A percentile compares a stretch with the other conserved stretches of the same genome.
phyloP scores from a whole-genome alignment of 2,329 filamentous ascomycete genomes.

The Thelonectria discophora region DNA sequence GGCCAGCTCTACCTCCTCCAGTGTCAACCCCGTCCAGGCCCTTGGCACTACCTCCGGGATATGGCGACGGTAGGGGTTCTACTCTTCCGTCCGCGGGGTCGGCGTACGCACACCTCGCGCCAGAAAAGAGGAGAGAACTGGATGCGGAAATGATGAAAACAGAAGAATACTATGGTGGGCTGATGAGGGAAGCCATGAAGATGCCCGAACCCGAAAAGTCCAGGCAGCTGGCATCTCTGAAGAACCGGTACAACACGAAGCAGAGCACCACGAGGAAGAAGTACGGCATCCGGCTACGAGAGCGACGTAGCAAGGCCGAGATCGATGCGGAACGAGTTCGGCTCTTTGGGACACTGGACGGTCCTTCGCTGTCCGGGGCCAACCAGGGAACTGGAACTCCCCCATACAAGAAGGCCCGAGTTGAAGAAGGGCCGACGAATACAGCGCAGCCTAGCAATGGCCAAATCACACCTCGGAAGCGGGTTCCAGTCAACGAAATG shows the following conservation, averaged over 20 bases:
- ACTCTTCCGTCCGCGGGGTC: slow-evolving; percentile 45
- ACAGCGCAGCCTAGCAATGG: not conserved
- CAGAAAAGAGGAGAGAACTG: slow-evolving; percentile 38
- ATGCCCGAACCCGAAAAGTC: slow-evolving; percentile 48
- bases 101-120: slow-evolving; percentile 57
- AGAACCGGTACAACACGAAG: slow-evolving; percentile 64
- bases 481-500: slow-evolving; percentile 46
- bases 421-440: slow-evolving; percentile 18
- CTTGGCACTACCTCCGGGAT: not conserved
- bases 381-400: slow-evolving; percentile 23
- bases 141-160: slow-evolving; percentile 43
- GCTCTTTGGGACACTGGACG: slow-evolving; percentile 38
- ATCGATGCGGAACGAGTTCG: slow-evolving; percentile 56
- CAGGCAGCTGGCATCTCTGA: slow-evolving; percentile 52
- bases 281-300: slow-evolving; percentile 64
- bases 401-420: slow-evolving; percentile 40
- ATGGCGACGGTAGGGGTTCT: not conserved
- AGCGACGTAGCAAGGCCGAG: slow-evolving; percentile 57
- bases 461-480: slow-evolving; percentile 36
- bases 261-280: slow-evolving; percentile 66
- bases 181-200: slow-evolving; percentile 54
- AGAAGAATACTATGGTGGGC: slow-evolving; percentile 49
- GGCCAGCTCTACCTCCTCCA: not conserved
- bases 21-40: not conserved
- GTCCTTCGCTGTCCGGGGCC: slow-evolving; percentile 19